These are phyloP conservation scores for Camellia granthamiana DNA, from an alignment of 148 eudicot species.

Conservation along the genomic window DNA sequence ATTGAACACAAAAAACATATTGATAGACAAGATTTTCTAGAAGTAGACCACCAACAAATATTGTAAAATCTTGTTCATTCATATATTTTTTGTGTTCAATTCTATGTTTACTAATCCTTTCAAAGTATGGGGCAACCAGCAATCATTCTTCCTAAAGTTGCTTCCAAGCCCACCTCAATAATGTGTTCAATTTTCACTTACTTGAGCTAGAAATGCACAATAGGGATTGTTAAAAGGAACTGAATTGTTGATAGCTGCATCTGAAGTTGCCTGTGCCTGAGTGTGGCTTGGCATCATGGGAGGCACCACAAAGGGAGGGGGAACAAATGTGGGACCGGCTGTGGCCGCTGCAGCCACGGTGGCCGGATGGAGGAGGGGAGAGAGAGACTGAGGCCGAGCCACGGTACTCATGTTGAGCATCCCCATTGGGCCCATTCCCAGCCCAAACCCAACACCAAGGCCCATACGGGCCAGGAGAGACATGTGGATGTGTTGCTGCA, in stretches of 20 bases:
- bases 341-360: slow-evolving; percentile 25
- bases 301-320: slow-evolving; percentile 49
- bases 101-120: no score
- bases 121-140: no score
- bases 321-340: slow-evolving; percentile 33
- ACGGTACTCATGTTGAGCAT: slow-evolving; percentile 41
- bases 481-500: slow-evolving; percentile 87
- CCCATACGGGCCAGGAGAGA: slow-evolving; percentile 71
- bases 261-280: slow-evolving; percentile 29
- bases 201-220: slow-evolving; percentile 60
- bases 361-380: slow-evolving; percentile 29
- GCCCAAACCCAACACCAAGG: slow-evolving; percentile 54
- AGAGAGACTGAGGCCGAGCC: slow-evolving; percentile 28
- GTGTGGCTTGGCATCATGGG: slow-evolving; percentile 30
- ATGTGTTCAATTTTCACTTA: slow-evolving; percentile 20
- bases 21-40: no score
- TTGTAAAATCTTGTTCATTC: no score
- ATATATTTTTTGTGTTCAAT: no score
- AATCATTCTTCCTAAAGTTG: no score
- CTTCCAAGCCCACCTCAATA: background rate
- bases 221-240: slow-evolving; percentile 51
- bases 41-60: no score
- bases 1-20: no score
- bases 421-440: slow-evolving; percentile 42
- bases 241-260: slow-evolving; percentile 29